Evolutionary conservation across 139 green algal species (phyloP).

Genomic region (Spirogloea muscicola): DNA sequence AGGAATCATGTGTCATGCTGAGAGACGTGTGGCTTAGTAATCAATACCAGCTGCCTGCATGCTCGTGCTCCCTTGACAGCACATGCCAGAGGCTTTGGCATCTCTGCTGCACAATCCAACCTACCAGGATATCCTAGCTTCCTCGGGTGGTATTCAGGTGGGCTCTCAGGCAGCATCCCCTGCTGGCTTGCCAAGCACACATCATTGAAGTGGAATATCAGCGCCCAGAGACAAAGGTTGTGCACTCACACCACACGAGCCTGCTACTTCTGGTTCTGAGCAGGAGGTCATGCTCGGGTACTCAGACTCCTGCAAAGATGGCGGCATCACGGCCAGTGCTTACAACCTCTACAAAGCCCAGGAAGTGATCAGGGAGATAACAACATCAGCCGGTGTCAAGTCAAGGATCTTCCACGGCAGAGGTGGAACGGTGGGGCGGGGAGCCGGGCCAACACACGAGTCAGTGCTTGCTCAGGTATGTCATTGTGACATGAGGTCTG

Average conservation of each 20-base stretch:
- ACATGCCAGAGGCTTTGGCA: conserved; percentile 21
- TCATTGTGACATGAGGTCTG: too few species aligned
- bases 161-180: too few species aligned
- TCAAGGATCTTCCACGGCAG: conserved; percentile 90
- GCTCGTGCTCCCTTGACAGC: too few species aligned
- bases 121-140: conserved; percentile 15
- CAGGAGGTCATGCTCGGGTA: conserved; percentile 92
- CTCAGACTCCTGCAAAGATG: conserved; percentile 90
- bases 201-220: too few species aligned
- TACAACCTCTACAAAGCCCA: conserved; percentile 75
- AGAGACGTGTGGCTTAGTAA: too few species aligned
- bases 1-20: too few species aligned
- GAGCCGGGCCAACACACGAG: conserved; percentile 80
- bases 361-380: conserved; percentile 57
- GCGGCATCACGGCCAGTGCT: conserved; percentile 74
- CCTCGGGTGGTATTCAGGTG: conserved; percentile 64
- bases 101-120: conserved; percentile 6
- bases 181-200: too few species aligned
- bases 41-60: too few species aligned
- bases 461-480: conserved; percentile 68
- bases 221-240: too few species aligned
- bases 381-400: conserved; percentile 60
- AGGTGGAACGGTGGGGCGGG: conserved; percentile 86
- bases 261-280: too few species aligned
- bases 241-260: too few species aligned